These are phyloP conservation scores for Populus pruinosa DNA, from an alignment of 345 rosid species.

Conservation along the genomic window DNA sequence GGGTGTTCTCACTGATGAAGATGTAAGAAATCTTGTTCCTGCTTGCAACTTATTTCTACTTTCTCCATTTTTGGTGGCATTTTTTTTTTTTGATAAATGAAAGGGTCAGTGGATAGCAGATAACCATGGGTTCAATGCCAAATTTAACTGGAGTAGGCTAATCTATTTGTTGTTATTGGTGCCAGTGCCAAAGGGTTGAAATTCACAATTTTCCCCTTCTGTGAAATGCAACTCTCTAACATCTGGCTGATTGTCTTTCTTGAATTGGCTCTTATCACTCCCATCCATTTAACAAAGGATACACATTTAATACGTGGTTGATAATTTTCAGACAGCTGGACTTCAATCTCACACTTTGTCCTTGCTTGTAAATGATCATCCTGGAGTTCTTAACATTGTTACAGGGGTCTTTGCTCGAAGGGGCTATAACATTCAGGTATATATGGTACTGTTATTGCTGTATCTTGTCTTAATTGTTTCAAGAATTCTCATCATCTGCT, in stretches of 20 bases:
- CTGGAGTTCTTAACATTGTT: constrained; percentile 84
- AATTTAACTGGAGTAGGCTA: neutral
- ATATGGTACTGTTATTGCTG: neutral
- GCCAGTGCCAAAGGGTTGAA: neutral
- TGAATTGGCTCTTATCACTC: neutral
- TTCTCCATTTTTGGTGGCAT: neutral
- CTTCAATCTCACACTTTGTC: constrained; percentile 79
- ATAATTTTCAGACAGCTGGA: constrained; percentile 59
- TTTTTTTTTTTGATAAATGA: neutral
- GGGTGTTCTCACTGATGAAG: constrained; percentile 86
- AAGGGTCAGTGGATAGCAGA: neutral
- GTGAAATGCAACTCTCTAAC: neutral
- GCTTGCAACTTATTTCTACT: neutral
- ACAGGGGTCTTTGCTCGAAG: constrained; percentile 82
- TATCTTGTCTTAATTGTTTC: neutral
- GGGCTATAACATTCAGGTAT: constrained; percentile 89
- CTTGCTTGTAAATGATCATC: constrained; percentile 66
- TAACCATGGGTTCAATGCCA: neutral
- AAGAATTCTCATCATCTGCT: neutral
- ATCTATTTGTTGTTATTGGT: neutral
- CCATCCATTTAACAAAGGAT: neutral
- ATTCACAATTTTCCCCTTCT: neutral
- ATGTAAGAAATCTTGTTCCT: constrained; percentile 50
- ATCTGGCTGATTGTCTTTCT: neutral
- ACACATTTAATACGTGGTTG: neutral